Evolutionary conservation across 2,329 filamentous ascomycete genomes (phyloP), one percentile per base, ranked within the genome.

Genomic region (Fusarium verrucosum): DNA sequence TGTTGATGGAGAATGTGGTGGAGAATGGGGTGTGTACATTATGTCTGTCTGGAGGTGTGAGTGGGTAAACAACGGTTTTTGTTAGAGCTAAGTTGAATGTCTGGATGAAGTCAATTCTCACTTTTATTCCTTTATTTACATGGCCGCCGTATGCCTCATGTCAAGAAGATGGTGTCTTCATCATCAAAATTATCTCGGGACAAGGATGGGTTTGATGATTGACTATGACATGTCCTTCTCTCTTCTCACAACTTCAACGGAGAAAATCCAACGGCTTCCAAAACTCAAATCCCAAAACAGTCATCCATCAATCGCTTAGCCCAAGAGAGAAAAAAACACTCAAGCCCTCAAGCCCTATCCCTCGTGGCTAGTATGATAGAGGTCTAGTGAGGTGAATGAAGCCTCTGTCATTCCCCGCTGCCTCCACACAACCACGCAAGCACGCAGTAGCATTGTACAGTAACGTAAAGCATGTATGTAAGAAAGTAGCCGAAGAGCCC

Each of bases 361-460:
- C 41, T 43, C 42, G 7, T 58, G n/a, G 40, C 53, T 61, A 65
- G 46, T 49, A 33, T 63, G 11, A 38, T 47, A 56, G 50, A 54
- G 46, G 63, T 26, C 41, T 66, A 67, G 58, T 22, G 20, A 52
- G 36, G 50, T 45, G 19, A 26, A 42, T 25, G 43, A 64, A 61
- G 60, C 33, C 45, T 65, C 62, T 46, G 45, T 41, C 47, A n/a
- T 67, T 65, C 63, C 59, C 59, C 63, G 54, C 59, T 50, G 17
- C 33, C 52, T 58, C 55, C 37, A 55, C 26, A 22, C 51, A 43
- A 42, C 58, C 46, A 58, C 23, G 38, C 46, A 36, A 17, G 7
- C 28, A 30, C 16, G 28, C 28, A 28, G 28, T 30, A 30, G n/a
- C n/a, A n/a, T n/a, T n/a, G n/a, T n/a, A n/a, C n/a, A n/a, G n/a